Conservation (phyloP, 331 rosid species). For the Stylosanthes scabra region DNA sequence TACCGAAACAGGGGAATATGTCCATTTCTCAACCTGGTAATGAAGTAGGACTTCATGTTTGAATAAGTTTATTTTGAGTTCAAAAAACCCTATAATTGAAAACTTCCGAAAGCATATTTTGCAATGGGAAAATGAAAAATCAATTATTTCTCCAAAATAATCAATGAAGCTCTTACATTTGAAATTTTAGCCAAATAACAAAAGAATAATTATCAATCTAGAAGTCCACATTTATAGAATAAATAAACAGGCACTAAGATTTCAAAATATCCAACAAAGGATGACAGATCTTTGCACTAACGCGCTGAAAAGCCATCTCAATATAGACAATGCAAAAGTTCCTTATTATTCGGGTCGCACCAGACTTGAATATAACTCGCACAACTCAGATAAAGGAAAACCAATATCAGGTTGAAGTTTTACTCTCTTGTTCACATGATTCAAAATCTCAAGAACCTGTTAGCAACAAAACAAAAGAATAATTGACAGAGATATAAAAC, state of each 20-base stretch:
- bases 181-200: background rate
- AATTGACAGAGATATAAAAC: conserved; percentile 18
- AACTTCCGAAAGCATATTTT: background rate
- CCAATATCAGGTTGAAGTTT: conserved; percentile 87
- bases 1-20: background rate
- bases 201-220: conserved; percentile 21
- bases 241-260: conserved; percentile 10
- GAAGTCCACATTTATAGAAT: conserved; percentile 11
- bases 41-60: background rate
- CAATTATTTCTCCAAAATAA: background rate
- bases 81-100: background rate
- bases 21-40: conserved; percentile 6
- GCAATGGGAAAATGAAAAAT: background rate
- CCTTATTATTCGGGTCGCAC: conserved; percentile 77
- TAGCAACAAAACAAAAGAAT: conserved; percentile 21
- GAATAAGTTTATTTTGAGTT: background rate
- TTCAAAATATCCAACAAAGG: conserved; percentile 23
- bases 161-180: background rate
- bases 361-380: conserved; percentile 72
- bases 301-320: conserved; percentile 97
- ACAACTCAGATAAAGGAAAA: conserved; percentile 76
- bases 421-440: conserved; percentile 95
- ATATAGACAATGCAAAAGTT: conserved; percentile 91
- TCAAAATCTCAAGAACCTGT: conserved; percentile 95
- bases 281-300: conserved; percentile 54